Base-by-base conservation (phyloP, 805 yeast species). In the Zygosaccharomyces kombuchaensis region DNA sequence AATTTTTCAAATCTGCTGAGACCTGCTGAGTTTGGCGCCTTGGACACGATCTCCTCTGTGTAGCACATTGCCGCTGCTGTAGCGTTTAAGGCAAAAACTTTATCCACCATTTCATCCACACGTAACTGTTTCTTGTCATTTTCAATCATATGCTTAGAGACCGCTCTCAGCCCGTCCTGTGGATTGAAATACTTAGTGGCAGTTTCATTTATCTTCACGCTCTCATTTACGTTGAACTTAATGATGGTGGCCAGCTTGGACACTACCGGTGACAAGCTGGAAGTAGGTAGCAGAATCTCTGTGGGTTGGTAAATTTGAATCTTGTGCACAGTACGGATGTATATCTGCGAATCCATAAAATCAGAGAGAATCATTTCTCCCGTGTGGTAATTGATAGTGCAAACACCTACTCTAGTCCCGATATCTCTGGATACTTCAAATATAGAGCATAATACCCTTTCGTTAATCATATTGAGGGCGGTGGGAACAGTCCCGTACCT, bases 301-400 rank as follows among this genome's bases (percentile, higher is more conserved):
- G 66, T 53, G 0, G 71, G 72, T 9, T 58, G 54, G 36, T 57
- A 59, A 1, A 72, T 57, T 14, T 63, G 65, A 0, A 73, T 41
- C 46, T 69, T 70, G 47, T 75, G 73, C 7, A 75, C 55, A 0
- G 76, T 71, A 36, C 77, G 57, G 2, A 73, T 72, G 45, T 63
- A 73, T 0, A 76, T 73, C 49, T 70, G 76, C 0, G 78, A 69
- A 51, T 75, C 80, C 14, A 66, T 56, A 10, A 69, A 59, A 10
- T 66, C 67, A 10, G 72, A 63, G 14, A 71, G 43, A 2, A 59
- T 59, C 46, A 74, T 45, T 29, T 61, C 67, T 3, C 75, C 76
- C 0, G 72, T 69, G 27, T 58, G 63, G 10, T 66, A 54, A 41
- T 69, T 62, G 4, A 72, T 44, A 34, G 72, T 62, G 37, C 75